Evolutionary conservation across 169 alveolate genomes (phyloP).

Genomic region (Plasmodium ovale): DNA sequence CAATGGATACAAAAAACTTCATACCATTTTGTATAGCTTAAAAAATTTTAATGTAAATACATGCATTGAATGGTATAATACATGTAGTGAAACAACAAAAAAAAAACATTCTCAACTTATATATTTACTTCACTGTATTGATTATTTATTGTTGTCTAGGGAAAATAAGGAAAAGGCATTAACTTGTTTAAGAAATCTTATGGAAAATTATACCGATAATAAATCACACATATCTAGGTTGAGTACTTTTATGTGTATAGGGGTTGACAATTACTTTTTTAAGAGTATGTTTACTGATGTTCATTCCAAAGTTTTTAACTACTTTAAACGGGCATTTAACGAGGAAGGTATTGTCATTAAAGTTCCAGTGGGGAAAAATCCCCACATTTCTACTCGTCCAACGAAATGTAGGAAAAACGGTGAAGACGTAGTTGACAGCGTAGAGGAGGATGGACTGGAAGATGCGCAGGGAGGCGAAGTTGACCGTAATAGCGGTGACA

Average conservation of each 20-base stretch:
- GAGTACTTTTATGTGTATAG: conserved; percentile 70
- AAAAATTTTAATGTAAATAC: conserved; percentile 38
- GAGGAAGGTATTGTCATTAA: conserved; percentile 52
- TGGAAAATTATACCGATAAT: conserved; percentile 53
- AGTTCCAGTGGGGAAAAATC: background rate
- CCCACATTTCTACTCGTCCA: too few species aligned
- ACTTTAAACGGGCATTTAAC: conserved; percentile 58
- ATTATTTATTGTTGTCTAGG: conserved; percentile 35
- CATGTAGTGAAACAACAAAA: conserved; percentile 34
- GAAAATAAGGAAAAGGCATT: conserved; percentile 64
- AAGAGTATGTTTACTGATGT: conserved; percentile 52
- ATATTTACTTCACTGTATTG: conserved; percentile 54
- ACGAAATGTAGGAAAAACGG: background rate
- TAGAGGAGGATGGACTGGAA: background rate
- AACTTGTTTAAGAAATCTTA: conserved; percentile 35
- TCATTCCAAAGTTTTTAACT: conserved; percentile 49
- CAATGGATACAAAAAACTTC: conserved; percentile 43
- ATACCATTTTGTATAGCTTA: conserved; percentile 43
- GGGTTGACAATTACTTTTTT: conserved; percentile 55
- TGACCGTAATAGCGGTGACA: background rate
- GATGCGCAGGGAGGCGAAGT: background rate
- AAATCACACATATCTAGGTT: conserved; percentile 62
- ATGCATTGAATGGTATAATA: conserved; percentile 65
- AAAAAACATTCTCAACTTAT: conserved; percentile 36
- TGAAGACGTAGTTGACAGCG: background rate